Evolutionary conservation across 169 alveolate species (phyloP).

Genomic region (Plasmodium gonderi): DNA sequence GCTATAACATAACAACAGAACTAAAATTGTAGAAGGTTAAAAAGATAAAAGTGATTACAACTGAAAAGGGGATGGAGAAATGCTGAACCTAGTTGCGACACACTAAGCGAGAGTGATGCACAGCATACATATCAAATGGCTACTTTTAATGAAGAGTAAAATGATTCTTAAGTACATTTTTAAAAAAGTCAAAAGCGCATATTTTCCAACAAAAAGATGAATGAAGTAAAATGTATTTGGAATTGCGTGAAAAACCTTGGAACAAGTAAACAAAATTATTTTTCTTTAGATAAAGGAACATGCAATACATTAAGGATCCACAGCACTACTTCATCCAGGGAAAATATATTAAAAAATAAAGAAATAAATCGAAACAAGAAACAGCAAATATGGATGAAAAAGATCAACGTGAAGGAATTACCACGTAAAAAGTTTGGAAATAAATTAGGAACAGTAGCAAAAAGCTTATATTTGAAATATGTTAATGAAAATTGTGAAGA

Average conservation of each 20-base stretch:
- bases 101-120: not conserved
- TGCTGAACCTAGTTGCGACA: not conserved
- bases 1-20: not conserved
- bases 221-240: slow-evolving; percentile 1
- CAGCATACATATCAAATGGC: not conserved
- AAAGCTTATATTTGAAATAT: slow-evolving; percentile 17
- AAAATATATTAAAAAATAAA: slow-evolving; percentile 57
- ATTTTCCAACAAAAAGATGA: not conserved
- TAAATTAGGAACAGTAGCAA: slow-evolving; percentile 72
- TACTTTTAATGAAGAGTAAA: not conserved
- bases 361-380: slow-evolving; percentile 64
- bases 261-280: not conserved
- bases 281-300: not conserved
- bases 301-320: not conserved
- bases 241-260: not conserved
- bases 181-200: not conserved
- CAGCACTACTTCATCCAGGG: not conserved
- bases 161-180: not conserved
- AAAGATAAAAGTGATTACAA: not conserved
- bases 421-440: slow-evolving; percentile 74
- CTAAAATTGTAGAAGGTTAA: not conserved
- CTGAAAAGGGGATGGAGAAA: not conserved
- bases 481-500: not conserved
- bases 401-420: slow-evolving; percentile 37
- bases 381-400: slow-evolving; percentile 56